phyloP scores from a whole-genome alignment of 1,284 basidiomycete species.

The Heterobasidion irregulare region DNA sequence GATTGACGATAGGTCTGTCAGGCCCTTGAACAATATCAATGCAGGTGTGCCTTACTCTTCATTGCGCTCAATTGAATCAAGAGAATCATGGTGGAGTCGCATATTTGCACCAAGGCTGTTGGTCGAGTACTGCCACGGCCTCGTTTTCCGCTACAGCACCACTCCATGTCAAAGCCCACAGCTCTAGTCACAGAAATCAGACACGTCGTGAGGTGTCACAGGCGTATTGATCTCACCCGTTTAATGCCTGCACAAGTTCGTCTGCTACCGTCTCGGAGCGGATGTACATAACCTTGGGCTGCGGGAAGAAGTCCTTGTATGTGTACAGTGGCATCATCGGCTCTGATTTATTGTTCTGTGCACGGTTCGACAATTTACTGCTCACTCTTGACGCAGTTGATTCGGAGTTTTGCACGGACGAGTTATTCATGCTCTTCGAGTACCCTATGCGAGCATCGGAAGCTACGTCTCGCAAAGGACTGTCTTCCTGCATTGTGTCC shows the following conservation, averaged over 20 bases:
- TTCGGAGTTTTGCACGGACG: too few species aligned
- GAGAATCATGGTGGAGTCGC: slow-evolving; percentile 36
- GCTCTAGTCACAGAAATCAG: slow-evolving; percentile 25
- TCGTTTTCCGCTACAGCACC: slow-evolving; percentile 34
- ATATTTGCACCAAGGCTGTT: slow-evolving; percentile 47
- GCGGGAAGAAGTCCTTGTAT: slow-evolving; percentile 29
- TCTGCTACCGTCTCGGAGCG: slow-evolving; percentile 34
- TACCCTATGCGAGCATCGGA: too few species aligned
- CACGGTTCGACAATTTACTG: neutral
- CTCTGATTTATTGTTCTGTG: neutral
- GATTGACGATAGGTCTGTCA: neutral
- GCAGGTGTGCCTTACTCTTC: slow-evolving; percentile 30
- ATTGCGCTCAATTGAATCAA: slow-evolving; percentile 51
- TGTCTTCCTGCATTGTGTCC: too few species aligned
- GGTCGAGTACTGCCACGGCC: slow-evolving; percentile 20
- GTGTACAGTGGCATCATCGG: slow-evolving; percentile 25
- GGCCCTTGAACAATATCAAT: neutral
- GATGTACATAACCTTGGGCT: slow-evolving; percentile 31
- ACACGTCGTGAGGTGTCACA: neutral
- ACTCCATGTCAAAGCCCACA: slow-evolving; percentile 56
- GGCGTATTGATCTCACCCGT: slow-evolving; percentile 22
- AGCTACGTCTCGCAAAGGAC: too few species aligned
- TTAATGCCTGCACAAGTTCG: slow-evolving; percentile 28
- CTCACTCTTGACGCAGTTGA: slow-evolving; percentile 2
- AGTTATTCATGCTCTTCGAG: neutral